A percentile compares a stretch with the other conserved stretches of the same genome.
Conservation (phyloP, 1,284 basidiomycete species). For the Mycena citricolor region DNA sequence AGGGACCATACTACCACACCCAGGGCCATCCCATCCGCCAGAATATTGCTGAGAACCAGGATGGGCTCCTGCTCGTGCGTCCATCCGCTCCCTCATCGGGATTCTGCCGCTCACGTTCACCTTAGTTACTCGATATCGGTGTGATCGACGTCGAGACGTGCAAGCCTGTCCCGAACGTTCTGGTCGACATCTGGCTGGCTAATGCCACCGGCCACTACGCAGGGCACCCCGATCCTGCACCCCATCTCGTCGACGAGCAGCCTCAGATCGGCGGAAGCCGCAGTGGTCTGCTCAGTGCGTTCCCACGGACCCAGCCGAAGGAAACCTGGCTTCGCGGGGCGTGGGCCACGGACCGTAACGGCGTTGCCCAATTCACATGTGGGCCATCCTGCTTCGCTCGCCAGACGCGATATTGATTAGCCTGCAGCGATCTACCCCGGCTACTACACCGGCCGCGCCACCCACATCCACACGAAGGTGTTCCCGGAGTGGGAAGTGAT, state of each 20-base stretch:
- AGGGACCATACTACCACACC: slow-evolving; percentile 51
- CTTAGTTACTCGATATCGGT: slow-evolving; percentile 62
- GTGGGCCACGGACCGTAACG: slow-evolving; percentile 64
- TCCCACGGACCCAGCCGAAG: slow-evolving; percentile 38
- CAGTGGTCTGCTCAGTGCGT: slow-evolving; percentile 40
- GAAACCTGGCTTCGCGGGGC: slow-evolving; percentile 66
- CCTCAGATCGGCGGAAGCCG: slow-evolving; percentile 47
- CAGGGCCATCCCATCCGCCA: slow-evolving; percentile 47
- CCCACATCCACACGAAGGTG: slow-evolving; percentile 54
- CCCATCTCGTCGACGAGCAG: slow-evolving; percentile 40
- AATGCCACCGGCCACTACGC: slow-evolving; percentile 55
- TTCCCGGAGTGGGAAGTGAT: slow-evolving; percentile 40
- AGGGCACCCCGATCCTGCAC: slow-evolving; percentile 43
- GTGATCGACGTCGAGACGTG: slow-evolving; percentile 76
- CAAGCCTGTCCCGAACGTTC: slow-evolving; percentile 61
- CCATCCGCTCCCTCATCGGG: not conserved
- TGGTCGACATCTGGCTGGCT: slow-evolving; percentile 73
- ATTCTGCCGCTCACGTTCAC: slow-evolving; percentile 1
- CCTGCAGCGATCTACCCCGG: slow-evolving; percentile 63
- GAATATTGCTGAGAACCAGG: slow-evolving; percentile 49
- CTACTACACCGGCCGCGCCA: slow-evolving; percentile 55
- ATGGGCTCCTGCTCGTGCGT: slow-evolving; percentile 44
- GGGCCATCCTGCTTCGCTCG: slow-evolving; percentile 21
- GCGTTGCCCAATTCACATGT: slow-evolving; percentile 65
- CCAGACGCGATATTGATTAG: not conserved